Evolutionary conservation across 441 rosid genomes (phyloP), one percentile per base, ranked within the genome.

Genomic region (Bruguiera hainesii): DNA sequence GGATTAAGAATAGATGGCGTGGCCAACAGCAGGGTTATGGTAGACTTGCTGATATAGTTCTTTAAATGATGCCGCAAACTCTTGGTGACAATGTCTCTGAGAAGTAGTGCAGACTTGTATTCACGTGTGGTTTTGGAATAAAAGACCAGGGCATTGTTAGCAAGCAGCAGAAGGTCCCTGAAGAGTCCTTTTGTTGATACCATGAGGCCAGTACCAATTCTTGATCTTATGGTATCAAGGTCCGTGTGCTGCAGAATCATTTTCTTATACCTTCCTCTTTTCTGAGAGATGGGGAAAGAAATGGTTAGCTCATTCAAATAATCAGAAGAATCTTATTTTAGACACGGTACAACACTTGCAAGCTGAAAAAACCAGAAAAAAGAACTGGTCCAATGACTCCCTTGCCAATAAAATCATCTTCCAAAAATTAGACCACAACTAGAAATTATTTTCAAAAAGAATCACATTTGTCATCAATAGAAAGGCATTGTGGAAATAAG

Each of bases 201-300:
- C 66, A 84, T 74, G 48, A 78, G 70, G n/a, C 71, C 63, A 65
- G 73, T 73, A 2, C 75, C 67, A 61, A 93, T 86, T 74, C 86
- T 84, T 20, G 90, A 81, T 71, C 83, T 84, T 69, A 90, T 74
- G 26, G 88, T 86, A 70, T 90, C 87, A 18, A 93, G 74, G 74
- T 93, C 98, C 84, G 85, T 78, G 78, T 88, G 96, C 66, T 76
- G 86, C 52, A 79, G 46, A 30, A 93, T 85, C 79, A 88, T 71
- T 81, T 83, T 90, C 88, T 88, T 89, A 82, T 91, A 91, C 72
- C 95, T 85, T 74, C 93, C 93, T 63, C 96, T 84, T 74, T 89
- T 93, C 98, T 91, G 89, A 68, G 89, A 70, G 28, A 25, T 0
- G 18, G 53, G 13, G 69, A 51, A 15, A 37, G 65, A 39, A 42